These are phyloP conservation scores for Nelumbo lutea DNA, from an alignment of 164 flowering plant species.

Conservation along the genomic window DNA sequence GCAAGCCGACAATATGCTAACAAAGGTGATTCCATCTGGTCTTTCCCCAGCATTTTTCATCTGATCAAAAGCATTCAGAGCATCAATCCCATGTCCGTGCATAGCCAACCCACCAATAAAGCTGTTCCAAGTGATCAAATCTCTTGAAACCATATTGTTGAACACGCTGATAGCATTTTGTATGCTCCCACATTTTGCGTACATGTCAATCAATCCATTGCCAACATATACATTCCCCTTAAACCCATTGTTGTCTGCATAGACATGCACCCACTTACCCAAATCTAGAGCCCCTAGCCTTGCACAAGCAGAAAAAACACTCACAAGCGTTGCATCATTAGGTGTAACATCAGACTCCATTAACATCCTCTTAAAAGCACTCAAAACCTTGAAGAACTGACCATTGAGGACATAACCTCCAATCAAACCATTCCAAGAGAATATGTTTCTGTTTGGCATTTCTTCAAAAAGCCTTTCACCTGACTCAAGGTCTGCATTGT, in stretches of 20 bases:
- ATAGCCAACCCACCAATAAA: conserved; percentile 58
- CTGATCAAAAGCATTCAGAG: conserved; percentile 36
- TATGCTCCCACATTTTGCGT: conserved; percentile 65
- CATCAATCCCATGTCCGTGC: conserved; percentile 57
- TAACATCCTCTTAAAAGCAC: conserved; percentile 51
- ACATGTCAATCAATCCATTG: conserved; percentile 67
- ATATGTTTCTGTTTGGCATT: conserved; percentile 55
- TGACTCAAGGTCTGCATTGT: conserved; percentile 34
- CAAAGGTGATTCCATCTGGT: conserved; percentile 66
- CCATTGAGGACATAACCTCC: conserved; percentile 49
- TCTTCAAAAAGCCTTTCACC: conserved; percentile 44
- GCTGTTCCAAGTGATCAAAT: conserved; percentile 67
- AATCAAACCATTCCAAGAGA: conserved; percentile 72
- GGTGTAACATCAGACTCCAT: conserved; percentile 41
- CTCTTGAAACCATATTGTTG: conserved; percentile 39
- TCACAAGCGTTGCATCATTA: conserved; percentile 58
- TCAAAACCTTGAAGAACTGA: conserved; percentile 37
- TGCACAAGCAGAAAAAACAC: conserved; percentile 56
- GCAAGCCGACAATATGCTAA: conserved; percentile 63
- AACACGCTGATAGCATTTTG: conserved; percentile 47
- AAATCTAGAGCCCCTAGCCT: conserved; percentile 56
- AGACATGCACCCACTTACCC: conserved; percentile 57
- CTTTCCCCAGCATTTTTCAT: conserved; percentile 43
- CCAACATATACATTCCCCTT: conserved; percentile 43
- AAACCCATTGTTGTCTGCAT: conserved; percentile 42